Base-by-base conservation (phyloP, 176 grass and related monocot genomes). In the Saccharum spontaneum region DNA sequence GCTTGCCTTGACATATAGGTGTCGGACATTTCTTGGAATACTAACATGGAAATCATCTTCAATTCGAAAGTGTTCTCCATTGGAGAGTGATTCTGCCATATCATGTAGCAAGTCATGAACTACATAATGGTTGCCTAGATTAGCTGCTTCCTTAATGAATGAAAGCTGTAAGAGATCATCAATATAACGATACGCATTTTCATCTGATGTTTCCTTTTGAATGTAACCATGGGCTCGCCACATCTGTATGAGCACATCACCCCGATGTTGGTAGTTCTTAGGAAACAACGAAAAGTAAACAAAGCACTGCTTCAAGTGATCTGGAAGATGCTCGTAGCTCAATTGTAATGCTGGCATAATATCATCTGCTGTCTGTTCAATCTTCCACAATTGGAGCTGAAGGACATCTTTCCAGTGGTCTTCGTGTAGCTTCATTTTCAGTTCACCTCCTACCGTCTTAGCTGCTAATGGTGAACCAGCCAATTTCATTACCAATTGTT, bases 31-130 rank as follows among this genome's bases (percentile, higher is more conserved):
- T 30, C 38, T 49, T 28, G 75, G 75, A 64, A 92, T 71, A 7
- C 17, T 44, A 22, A 76, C 74, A 57, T 69, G 0, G 22, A 78
- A 44, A 65, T 81, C 23, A 89, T 84, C 60, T 89, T 87, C 86
- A 46, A 94, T 73, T 44, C 68, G 46, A 33, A 86, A 89, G 41
- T 83, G 85, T 71, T 86, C 92, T 55, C 82, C 82, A 30, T 81
- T 83, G 7, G 79, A 88, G 3, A 89, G 1, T 0, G 44, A 91
- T 50, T 85, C 79, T n/a, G 86, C 82, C 48, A 94, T 23, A 71
- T 94, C 89, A 74, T 91, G 89, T 16, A 94, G 65, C 75, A 91
- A 79, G 8, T 87, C 89, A 84, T 94, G 89, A 52, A 89, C 78
- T 41, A 87, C 44, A 89, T 91, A 94, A 26, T 44, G 33, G 7